Base-by-base conservation (phyloP, 192 early-diverging fungal species). In the Backusella parvicylindrica region DNA sequence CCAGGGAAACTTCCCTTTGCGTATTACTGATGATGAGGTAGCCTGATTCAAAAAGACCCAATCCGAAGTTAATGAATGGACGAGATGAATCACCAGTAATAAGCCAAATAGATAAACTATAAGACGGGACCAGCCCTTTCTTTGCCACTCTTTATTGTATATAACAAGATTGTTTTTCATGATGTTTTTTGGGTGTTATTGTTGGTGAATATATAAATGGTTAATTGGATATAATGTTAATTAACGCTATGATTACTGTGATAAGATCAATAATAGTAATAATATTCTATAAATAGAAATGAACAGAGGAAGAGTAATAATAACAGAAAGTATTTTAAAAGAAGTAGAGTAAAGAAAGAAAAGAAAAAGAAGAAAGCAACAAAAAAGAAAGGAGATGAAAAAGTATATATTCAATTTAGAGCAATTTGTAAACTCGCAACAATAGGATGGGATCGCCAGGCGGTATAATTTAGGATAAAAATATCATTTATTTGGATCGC, bases 301-400 rank as follows among this genome's bases (percentile, higher is more conserved):
- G 72, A 4, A 77, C 68, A 1, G 79, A 72, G 11, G 32, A n/a
- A 37, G 60, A 16, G 76, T 76, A 23, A 70, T 38, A 26, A 38
- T 15, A 32, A 53, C 67, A 16, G 23, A 33, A 50, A 70, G n/a
- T n/a, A n/a, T n/a, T n/a, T n/a, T n/a, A n/a, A n/a, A n/a, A n/a
- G n/a, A n/a, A n/a, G n/a, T n/a, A n/a, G n/a, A n/a, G n/a, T n/a
- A n/a, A n/a, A n/a, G 18, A 30, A 64, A 12, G 75, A 66, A 11
- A 74, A 77, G 36, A 74, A 33, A 47, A 74, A 74, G 2, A 77
- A 23, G 9, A 79, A 93, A 93, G 65, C 95, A 93, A 56, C 95
- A 76, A 63, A 96, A 86, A 21, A 94, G 93, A 77, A 47, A 21
- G 18, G 43, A 47, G 18, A 47, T 41, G 40, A 47, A 47, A 16